Evolutionary conservation across 306 rosid genomes (phyloP).

Genomic region (Prunus kanzakura): DNA sequence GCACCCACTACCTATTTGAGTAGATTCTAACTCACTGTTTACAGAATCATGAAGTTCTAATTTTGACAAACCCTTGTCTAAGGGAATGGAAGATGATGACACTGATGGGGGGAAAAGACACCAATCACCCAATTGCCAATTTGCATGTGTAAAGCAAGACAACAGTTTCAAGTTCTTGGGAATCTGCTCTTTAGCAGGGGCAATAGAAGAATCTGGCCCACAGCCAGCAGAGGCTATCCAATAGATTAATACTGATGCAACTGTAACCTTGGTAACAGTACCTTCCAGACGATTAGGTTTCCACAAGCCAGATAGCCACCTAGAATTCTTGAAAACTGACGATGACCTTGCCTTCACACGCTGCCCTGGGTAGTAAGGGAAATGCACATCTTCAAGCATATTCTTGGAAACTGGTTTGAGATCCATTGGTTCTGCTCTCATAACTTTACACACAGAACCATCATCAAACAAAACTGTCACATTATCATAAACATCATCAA

Average conservation of each 20-base stretch:
- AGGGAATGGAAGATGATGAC: slow-evolving; percentile 38
- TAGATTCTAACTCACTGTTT: slow-evolving; percentile 55
- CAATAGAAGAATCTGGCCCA: slow-evolving; percentile 86
- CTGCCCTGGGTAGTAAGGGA: slow-evolving; percentile 97
- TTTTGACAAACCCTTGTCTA: slow-evolving; percentile 53
- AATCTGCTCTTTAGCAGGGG: slow-evolving; percentile 94
- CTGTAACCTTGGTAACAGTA: slow-evolving; percentile 85
- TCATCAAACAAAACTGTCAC: slow-evolving; percentile 93
- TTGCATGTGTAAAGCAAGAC: slow-evolving; percentile 90
- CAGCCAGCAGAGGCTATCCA: slow-evolving; percentile 99
- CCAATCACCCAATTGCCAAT: slow-evolving; percentile 99
- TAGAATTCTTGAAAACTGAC: slow-evolving; percentile 85
- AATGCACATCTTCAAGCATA: slow-evolving; percentile 85
- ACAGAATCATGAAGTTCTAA: slow-evolving; percentile 49
- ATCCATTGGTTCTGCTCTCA: slow-evolving; percentile 81
- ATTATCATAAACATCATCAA: slow-evolving; percentile 94
- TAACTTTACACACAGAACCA: slow-evolving; percentile 90
- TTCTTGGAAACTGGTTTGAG: slow-evolving; percentile 89
- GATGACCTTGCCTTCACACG: slow-evolving; percentile 93
- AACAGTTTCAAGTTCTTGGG: slow-evolving; percentile 82
- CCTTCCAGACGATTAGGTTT: slow-evolving; percentile 92
- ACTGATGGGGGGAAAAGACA: slow-evolving; percentile 66
- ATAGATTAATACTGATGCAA: slow-evolving; percentile 86
- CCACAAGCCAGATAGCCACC: slow-evolving; percentile 99
- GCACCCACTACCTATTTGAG: slow-evolving; percentile 62